Evolutionary conservation across 345 rosid species (phyloP).

Genomic region (Turritis glabra): DNA sequence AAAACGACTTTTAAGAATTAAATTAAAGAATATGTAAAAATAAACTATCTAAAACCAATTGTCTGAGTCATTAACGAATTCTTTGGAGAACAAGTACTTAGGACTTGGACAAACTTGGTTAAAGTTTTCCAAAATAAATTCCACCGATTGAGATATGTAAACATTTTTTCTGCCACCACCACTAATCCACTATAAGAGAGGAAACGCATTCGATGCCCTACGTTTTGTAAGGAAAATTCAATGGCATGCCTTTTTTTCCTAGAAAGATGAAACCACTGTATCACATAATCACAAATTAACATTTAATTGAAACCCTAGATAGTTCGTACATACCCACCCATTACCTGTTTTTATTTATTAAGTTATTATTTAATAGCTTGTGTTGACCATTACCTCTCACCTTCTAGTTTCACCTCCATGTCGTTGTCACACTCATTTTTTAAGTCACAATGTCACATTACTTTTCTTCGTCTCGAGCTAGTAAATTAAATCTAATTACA

Average conservation of each 20-base stretch:
- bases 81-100: not conserved
- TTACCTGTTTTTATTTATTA: not conserved
- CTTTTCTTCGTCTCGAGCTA: not conserved
- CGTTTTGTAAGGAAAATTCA: slow-evolving; percentile 10
- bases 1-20: not conserved
- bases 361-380: not conserved
- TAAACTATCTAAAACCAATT: not conserved
- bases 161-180: slow-evolving; percentile 32
- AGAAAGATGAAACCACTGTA: not conserved
- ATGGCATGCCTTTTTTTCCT: not conserved
- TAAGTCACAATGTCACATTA: not conserved
- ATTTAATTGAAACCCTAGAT: slow-evolving; percentile 13
- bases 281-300: slow-evolving; percentile 10
- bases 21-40: not conserved
- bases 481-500: no score
- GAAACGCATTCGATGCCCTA: not conserved
- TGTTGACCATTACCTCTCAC: slow-evolving; percentile 7
- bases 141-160: not conserved
- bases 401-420: slow-evolving; percentile 1
- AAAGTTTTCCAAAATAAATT: not conserved
- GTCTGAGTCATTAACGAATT: not conserved
- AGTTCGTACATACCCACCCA: slow-evolving; percentile 29
- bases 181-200: slow-evolving; percentile 26
- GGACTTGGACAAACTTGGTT: not conserved
- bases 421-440: not conserved